A percentile compares a stretch with the other conserved stretches of the same genome.
These are phyloP conservation scores for Santalum album DNA, from an alignment of 164 flowering plant species.

Conservation along the genomic window DNA sequence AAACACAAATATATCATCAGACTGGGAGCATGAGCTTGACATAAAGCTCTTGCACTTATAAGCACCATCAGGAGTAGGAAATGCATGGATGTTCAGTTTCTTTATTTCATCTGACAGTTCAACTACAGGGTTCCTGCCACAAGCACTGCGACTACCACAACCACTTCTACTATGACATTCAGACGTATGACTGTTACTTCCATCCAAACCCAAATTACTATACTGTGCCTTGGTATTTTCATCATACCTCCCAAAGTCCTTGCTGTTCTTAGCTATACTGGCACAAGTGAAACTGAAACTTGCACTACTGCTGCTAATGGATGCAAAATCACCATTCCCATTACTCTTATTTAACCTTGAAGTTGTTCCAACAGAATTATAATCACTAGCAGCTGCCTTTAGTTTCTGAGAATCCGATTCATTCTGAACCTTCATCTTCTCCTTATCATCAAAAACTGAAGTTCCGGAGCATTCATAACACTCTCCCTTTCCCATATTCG, in stretches of 20 bases:
- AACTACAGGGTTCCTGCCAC: not conserved
- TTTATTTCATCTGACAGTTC: not conserved
- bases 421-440: constrained; percentile 8
- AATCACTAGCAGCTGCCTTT: not conserved
- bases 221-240: not conserved
- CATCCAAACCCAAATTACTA: not conserved
- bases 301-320: constrained; percentile 8
- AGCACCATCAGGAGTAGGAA: not conserved
- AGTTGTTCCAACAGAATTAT: not conserved
- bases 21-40: not conserved
- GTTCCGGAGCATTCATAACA: not conserved
- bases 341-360: not conserved
- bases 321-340: constrained; percentile 12
- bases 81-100: not conserved
- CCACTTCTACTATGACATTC: not conserved
- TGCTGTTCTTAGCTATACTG: not conserved
- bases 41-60: not conserved
- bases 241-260: not conserved
- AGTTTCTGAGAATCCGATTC: constrained; percentile 10
- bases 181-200: not conserved
- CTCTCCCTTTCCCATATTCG: constrained; percentile 1
- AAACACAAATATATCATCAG: constrained; percentile 5
- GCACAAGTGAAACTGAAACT: constrained; percentile 1
- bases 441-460: not conserved
- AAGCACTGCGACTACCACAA: not conserved